Evolutionary conservation across 1,284 basidiomycete species (phyloP), one percentile per base, ranked within the genome.

Genomic region (Trichosporon ovoides): DNA sequence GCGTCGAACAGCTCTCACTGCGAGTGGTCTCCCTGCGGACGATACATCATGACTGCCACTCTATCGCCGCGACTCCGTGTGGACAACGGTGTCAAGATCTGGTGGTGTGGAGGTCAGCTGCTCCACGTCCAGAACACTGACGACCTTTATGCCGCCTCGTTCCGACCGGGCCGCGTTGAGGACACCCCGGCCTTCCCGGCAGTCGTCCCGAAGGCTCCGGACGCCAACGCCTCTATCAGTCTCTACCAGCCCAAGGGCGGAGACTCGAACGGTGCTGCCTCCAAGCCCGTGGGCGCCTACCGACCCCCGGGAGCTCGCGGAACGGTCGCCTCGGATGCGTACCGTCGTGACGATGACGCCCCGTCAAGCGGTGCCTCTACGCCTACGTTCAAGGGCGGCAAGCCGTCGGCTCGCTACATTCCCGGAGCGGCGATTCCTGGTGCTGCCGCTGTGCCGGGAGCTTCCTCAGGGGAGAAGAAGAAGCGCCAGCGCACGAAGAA

Each of bases 31-130:
- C 89, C 93, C 0, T 91, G 93, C 66, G 95, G 95, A 11, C 86
- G 89, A 49, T 95, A 88, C 80, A 82, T 98, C 46, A 81, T 98
- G 67, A 97, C 94, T 1, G 93, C 93, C 1, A 98, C 92, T 0
- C 83, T 98, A 31, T 93, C 89, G 16, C 95, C 96, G 1, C 85
- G 96, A 31, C 79, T 98, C 55, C 86, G 96, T 38, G 96, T 98
- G 54, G 95, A 98, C 79, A 98, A 98, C 69, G 92, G 95, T 2
- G 86, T 98, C 76, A 93, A 92, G 78, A 83, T 98, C 61, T 98
- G 89, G 89, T 93, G 97, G 77, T 93, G 89, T 75, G 84, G 86
- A 0, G 94, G 95, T 10, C 81, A 86, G 6, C 83, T 98, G 20
- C 75, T 97, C 83, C 73, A 94, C 86, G 76, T 94, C 85, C 74